Base-by-base conservation (phyloP, 495 filamentous ascomycete genomes). In the Melanomma pulvis-pyrius region DNA sequence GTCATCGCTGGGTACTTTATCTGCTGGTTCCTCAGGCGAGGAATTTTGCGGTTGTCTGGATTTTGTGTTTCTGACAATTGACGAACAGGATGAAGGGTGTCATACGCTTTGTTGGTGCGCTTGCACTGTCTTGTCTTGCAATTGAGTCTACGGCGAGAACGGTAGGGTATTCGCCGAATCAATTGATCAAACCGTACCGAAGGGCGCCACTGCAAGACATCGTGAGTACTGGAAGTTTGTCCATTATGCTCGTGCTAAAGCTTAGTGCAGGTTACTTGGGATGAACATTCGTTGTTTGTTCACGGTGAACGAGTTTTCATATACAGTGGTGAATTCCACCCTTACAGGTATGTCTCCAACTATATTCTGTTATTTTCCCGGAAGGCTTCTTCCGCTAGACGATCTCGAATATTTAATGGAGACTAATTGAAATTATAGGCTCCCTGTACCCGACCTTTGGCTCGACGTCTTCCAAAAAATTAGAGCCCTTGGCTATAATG, bases 381-480 rank as follows among this genome's bases (percentile, higher is more conserved):
- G 46, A 61, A 50, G 11, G n/a, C n/a, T n/a, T n/a, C n/a, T n/a
- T n/a, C n/a, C n/a, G n/a, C n/a, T n/a, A n/a, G n/a, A n/a, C n/a
- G n/a, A n/a, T n/a, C 3, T 29, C 44, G 28, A 47, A 47, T n/a
- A 2, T 9, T 36, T 52, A 70, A 25, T 2, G 13, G 13, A 44
- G 39, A 19, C 28, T 59, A 36, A 62, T 44, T 4, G 32, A 22
- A 11, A 5, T 22, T 47, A 26, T 36, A 86, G 90, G 64, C 81
- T 93, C 5, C 90, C 90, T 0, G 90, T 93, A 3, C 82, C 87
- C 0, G 81, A 83, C 21, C 79, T 93, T 4, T 92, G 84, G 82
- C 80, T 88, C 46, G 91, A 93, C 71, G 73, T 93, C 30, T 86
- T 94, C 70, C 86, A 92, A 69, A 94, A 94, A 75, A 82, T 91